phyloP scores from a whole-genome alignment of 2,329 filamentous ascomycete species.

The Colletotrichum filicis region DNA sequence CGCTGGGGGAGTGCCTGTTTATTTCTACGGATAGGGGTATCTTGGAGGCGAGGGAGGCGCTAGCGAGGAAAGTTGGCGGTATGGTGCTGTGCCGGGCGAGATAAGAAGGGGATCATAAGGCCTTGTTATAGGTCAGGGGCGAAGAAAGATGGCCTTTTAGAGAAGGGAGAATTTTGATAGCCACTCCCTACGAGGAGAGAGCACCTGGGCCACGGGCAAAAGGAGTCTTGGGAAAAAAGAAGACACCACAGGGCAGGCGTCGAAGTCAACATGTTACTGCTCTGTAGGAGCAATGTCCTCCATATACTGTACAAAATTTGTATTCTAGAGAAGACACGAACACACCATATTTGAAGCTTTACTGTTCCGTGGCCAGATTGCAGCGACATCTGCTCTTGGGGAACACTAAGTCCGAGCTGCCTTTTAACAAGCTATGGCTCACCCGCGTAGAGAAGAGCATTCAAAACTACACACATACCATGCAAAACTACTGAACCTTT shows the following conservation, averaged over 20 bases:
- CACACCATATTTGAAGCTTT: constrained; percentile 21
- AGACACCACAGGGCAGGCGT: constrained; percentile 3
- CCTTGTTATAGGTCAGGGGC: background rate
- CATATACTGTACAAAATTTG: constrained; percentile 29
- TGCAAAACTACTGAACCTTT: background rate
- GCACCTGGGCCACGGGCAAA: background rate
- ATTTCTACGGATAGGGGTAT: constrained; percentile 81
- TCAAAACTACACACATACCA: no score
- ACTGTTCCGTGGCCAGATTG: background rate
- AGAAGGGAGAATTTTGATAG: background rate
- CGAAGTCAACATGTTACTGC: background rate
- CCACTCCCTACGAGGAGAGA: background rate
- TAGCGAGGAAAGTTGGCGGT: constrained; percentile 84
- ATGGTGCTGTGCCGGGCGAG: constrained; percentile 78
- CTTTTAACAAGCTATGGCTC: background rate
- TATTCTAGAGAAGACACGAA: constrained; percentile 33
- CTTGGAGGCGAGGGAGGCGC: constrained; percentile 83
- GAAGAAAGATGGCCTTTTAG: background rate
- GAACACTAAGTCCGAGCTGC: background rate
- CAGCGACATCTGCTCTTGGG: background rate
- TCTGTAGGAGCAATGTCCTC: constrained; percentile 17
- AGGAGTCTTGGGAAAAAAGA: constrained; percentile 9
- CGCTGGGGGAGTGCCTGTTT: constrained; percentile 85
- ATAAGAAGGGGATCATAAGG: constrained; percentile 40
- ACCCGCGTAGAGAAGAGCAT: background rate